These are phyloP conservation scores for Dioscorea dumetorum DNA, from an alignment of 106 monocot genomes.

Conservation along the genomic window DNA sequence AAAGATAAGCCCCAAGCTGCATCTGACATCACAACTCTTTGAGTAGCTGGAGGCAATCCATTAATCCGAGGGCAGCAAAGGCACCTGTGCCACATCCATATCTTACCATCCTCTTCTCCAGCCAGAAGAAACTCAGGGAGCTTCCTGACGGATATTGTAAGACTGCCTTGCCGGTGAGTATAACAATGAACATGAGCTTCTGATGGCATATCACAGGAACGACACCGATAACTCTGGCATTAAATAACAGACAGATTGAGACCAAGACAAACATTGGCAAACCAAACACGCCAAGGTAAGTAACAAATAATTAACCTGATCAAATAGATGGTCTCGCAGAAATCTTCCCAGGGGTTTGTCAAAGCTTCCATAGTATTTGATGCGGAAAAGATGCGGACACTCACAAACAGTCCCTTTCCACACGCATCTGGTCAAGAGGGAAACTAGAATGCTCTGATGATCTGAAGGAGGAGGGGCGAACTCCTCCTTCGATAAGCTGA, in stretches of 20 bases:
- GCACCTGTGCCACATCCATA: conserved; percentile 99
- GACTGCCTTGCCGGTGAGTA: conserved; percentile 82
- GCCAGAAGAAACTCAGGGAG: conserved; percentile 39
- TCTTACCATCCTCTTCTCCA: conserved; percentile 76
- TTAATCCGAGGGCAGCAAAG: conserved; percentile 49
- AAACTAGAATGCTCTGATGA: conserved; percentile 91
- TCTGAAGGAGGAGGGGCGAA: conserved; percentile 62
- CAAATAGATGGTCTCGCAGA: conserved; percentile 81
- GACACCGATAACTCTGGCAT: conserved; percentile 62
- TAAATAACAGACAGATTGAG: background rate
- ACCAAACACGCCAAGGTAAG: conserved; percentile 1
- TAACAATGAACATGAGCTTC: conserved; percentile 96
- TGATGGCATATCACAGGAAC: conserved; percentile 76
- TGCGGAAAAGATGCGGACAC: conserved; percentile 80
- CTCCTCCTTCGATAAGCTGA: conserved; percentile 30
- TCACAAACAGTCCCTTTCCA: conserved; percentile 95
- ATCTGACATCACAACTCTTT: conserved; percentile 91
- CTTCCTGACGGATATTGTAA: conserved; percentile 82
- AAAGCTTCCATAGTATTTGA: conserved; percentile 85
- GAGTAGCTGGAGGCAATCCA: conserved; percentile 66
- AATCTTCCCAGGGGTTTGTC: conserved; percentile 90
- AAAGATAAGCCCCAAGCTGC: conserved; percentile 95
- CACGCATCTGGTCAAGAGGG: conserved; percentile 73
- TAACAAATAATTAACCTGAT: conserved; percentile 44
- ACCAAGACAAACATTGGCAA: background rate